phyloP scores from a whole-genome alignment of 2,329 filamentous ascomycete genomes.

The Reticulascus tulasneorum region DNA sequence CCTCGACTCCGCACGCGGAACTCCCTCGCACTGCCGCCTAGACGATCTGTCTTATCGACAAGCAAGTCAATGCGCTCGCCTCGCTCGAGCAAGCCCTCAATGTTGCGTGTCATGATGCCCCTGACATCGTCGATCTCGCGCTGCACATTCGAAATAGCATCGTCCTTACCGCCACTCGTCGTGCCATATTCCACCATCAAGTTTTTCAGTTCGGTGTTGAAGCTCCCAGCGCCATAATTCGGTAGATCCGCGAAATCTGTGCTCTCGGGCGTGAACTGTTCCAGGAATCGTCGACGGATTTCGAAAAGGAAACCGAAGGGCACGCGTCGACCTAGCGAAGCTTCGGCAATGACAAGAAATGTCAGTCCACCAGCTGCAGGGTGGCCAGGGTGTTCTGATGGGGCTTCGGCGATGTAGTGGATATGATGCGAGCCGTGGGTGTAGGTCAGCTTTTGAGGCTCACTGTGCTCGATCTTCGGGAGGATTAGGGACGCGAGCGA shows the following conservation, averaged over 20 bases:
- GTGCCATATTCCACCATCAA: slow-evolving; percentile 84
- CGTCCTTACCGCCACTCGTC: slow-evolving; percentile 68
- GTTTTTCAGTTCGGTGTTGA: slow-evolving; percentile 73
- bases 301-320: slow-evolving; percentile 91
- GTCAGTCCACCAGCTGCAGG: slow-evolving; percentile 76
- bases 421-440: slow-evolving; percentile 89
- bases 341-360: slow-evolving; percentile 84
- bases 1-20: slow-evolving; percentile 85
- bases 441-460: slow-evolving; percentile 86
- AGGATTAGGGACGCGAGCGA: slow-evolving; percentile 91
- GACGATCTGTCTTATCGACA: slow-evolving; percentile 91
- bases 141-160: slow-evolving; percentile 79
- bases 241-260: slow-evolving; percentile 76
- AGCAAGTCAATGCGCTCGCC: slow-evolving; percentile 91
- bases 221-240: slow-evolving; percentile 84
- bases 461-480: slow-evolving; percentile 82
- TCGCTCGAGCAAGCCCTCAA: slow-evolving; percentile 81
- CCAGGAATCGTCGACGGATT: slow-evolving; percentile 82
- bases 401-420: slow-evolving; percentile 88
- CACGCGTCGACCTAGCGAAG: slow-evolving; percentile 77
- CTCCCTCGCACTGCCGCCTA: slow-evolving; percentile 84
- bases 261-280: slow-evolving; percentile 57
- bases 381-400: slow-evolving; percentile 56
- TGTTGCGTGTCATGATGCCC: slow-evolving; percentile 94
- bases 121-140: slow-evolving; percentile 88